These are phyloP conservation scores for Panicum hallii DNA, from an alignment of 202 grass and related monocot species.

Conservation along the genomic window DNA sequence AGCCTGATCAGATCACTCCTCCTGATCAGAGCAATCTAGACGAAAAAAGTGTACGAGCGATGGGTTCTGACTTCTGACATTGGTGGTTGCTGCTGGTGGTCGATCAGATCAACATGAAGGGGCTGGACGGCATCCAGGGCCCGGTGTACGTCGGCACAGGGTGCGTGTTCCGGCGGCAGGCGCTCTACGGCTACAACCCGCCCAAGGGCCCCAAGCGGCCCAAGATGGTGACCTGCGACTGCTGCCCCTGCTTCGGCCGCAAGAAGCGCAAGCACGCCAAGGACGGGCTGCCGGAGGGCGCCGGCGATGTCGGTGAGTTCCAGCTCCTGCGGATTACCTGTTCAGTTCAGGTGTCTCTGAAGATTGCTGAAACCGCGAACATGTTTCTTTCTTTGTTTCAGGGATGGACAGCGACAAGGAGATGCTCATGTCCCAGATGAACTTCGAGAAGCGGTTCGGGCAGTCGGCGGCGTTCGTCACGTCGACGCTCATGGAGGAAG, in stretches of 20 bases:
- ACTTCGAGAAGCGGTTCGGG: slow-evolving; percentile 99
- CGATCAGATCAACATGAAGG: slow-evolving; percentile 97
- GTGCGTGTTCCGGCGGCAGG: slow-evolving; percentile 92
- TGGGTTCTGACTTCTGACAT: slow-evolving; percentile 7
- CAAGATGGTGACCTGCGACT: slow-evolving; percentile 96
- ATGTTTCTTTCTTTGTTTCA: slow-evolving; percentile 33
- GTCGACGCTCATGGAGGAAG: slow-evolving; percentile 97
- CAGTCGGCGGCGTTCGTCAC: slow-evolving; percentile 95
- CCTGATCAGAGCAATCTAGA: not conserved
- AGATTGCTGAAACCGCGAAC: not conserved
- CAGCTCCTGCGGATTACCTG: not conserved
- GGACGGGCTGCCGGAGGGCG: slow-evolving; percentile 64
- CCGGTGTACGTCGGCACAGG: slow-evolving; percentile 97
- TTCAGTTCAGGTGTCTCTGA: not conserved
- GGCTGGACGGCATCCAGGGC: slow-evolving; percentile 93
- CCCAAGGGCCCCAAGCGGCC: slow-evolving; percentile 90
- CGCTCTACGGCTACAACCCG: slow-evolving; percentile 96
- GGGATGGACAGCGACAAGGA: slow-evolving; percentile 83
- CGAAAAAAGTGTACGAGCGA: not conserved
- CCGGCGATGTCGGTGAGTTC: slow-evolving; percentile 54
- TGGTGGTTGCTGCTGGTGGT: not conserved
- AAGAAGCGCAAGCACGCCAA: slow-evolving; percentile 83
- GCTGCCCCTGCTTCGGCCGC: slow-evolving; percentile 95
- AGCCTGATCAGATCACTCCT: not conserved
- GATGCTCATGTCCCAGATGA: slow-evolving; percentile 97